Evolutionary conservation across 2,329 filamentous ascomycete species (phyloP), one percentile per base, ranked within the genome.

Genomic region (Sporothrix luriei): DNA sequence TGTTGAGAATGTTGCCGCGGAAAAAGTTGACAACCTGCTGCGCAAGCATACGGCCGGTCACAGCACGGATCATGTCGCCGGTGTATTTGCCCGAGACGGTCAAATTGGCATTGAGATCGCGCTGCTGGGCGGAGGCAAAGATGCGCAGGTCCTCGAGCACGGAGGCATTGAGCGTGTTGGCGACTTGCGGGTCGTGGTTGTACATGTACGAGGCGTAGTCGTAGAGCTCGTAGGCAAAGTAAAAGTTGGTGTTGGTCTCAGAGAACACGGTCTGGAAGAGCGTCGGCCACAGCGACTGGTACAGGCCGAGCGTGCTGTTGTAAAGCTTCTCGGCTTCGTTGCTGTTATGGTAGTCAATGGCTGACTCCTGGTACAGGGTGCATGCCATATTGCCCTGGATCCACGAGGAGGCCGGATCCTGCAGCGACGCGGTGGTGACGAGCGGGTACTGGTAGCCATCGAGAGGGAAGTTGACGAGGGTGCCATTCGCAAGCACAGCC

Each of bases 391-490:
- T 77, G 67, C 81, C 80, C 70, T 81, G 77, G 5, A 84, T 74
- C 85, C 78, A 81, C 49, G 83, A 77, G 14, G 81, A 84, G 21
- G 79, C 78, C 13, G 78, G 80, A 69, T 87, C 84, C 9, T 67
- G 52, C 21, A 59, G 11, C 38, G 72, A 72, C 11, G 61, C 33
- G 3, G 71, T 72, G 3, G 16, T 80, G 49, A 97, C 81, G 1
- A 87, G 87, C 21, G 94, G 90, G 73, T 96, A 88, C 77, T 97
- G 93, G 76, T 94, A 97, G 11, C 93, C 93, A 68, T 86, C 81
- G 75, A 97, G 79, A 0, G 93, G 93, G 52, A 87, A 86, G 33
- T 88, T 80, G 6, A 91, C 80, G 2, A 81, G 78, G 4, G 84
- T 86, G 13, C 87, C 87, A 75, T 78, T 74, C 48, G 74, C 64